Base-by-base conservation (phyloP, 2,329 filamentous ascomycete genomes). In the Apiospora pterosperma region DNA sequence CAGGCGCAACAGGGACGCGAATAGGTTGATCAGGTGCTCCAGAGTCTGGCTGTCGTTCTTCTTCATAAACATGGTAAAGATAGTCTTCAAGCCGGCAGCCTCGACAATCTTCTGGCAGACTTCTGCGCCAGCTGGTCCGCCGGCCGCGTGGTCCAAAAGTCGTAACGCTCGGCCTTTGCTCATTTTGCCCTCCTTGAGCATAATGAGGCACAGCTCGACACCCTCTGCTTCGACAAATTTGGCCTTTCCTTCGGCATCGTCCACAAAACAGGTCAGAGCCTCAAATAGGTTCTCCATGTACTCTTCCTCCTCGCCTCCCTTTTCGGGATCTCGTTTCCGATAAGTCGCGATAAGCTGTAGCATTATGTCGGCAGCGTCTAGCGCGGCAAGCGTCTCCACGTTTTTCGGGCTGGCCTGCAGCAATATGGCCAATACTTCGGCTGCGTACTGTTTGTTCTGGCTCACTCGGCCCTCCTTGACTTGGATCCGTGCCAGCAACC, bases 241-340 rank as follows among this genome's bases (percentile, higher is more conserved):
- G 11, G 79, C 73, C 76, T 97, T 97, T 6, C 94, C 94, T 5
- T 84, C 78, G 0, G 83, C 76, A 65, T 93, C 90, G 70, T 97
- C 92, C 0, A 90, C 91, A 1, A 97, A 79, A 70, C 92, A 96
- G 0, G 92, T 92, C 21, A 98, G 76, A 1, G 90, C 88, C 73
- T 97, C 94, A 75, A 99, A 99, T 0, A 97, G 75, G 69, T 99
- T 97, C 77, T 97, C 93, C 74, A 96, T 92, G 75, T 92, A 97
- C 79, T 99, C 96, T 74, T 97, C 94, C 76, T 98, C 96, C 61
- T 96, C 90, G 36, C 90, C 89, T 65, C 93, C 92, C 73, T 92
- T 95, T 60, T 89, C 86, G 0, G 96, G 96, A 73, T 99, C 94
- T 60, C 89, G 86, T 79, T 91, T 92, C 64, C 96, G 89, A 78